Evolutionary conservation across 257 asterid species (phyloP).

Genomic region (Fraxinus cuspidata): DNA sequence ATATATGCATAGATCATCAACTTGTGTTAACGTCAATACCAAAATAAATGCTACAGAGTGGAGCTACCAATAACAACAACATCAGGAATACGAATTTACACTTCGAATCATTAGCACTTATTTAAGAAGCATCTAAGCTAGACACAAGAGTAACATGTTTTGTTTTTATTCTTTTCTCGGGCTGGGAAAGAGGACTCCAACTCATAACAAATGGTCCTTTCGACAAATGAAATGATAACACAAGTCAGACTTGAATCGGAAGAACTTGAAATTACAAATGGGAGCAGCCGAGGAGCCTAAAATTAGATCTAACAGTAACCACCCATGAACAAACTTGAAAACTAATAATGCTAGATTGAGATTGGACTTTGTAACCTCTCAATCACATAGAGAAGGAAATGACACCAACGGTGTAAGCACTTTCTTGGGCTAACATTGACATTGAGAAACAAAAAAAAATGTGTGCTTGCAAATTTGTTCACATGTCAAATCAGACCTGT

Average conservation of each 20-base stretch:
- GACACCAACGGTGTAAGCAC: not conserved
- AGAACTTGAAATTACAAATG: not conserved
- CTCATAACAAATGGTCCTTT: conserved; percentile 11
- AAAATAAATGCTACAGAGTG: not conserved
- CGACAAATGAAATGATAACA: not conserved
- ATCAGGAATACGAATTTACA: too few species aligned
- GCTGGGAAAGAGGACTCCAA: not conserved
- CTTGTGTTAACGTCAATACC: not conserved
- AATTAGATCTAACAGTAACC: conserved; percentile 7
- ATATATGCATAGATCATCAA: not conserved
- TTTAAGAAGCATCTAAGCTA: not conserved
- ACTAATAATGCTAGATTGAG: conserved; percentile 2
- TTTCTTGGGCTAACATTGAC: not conserved
- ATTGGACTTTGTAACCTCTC: too few species aligned
- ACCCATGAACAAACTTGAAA: not conserved
- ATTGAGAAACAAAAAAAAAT: not conserved
- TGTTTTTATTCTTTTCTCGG: not conserved
- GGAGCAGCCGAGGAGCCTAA: not conserved
- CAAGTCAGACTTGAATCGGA: conserved; percentile 9
- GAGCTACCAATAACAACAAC: not conserved
- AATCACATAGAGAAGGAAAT: too few species aligned
- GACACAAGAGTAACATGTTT: not conserved
- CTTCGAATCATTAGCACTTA: not conserved
- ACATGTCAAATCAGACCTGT: too few species aligned
- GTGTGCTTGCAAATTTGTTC: too few species aligned